Base-by-base conservation (phyloP, 2,329 filamentous ascomycete genomes). In the Alternaria novae-zelandiae region DNA sequence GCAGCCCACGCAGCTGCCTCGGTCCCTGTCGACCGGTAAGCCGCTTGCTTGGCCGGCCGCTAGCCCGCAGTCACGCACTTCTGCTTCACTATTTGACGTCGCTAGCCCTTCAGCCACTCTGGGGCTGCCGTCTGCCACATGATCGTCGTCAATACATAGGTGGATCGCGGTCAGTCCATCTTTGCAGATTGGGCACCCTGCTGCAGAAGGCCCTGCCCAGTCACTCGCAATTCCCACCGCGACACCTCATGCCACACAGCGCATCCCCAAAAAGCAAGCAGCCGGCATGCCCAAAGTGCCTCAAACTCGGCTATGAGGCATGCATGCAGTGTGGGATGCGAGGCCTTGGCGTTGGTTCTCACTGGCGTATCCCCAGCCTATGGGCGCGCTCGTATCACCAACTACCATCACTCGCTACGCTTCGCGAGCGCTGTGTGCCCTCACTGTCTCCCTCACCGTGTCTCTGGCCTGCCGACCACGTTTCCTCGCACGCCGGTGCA, bases 301-400 rank as follows among this genome's bases (percentile, higher is more conserved):
- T 55, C 62, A 50, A 53, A 56, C 68, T 73, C 71, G 70, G 54
- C 66, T 74, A 64, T 60, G 30, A 46, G 44, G 60, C 65, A 64
- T 70, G 70, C 69, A 70, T 71, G 64, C 61, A 66, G 58, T 57
- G 64, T 67, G 66, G 64, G 65, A 64, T 55, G 60, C 50, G 43
- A 41, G 32, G 50, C 21, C 73, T 75, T 75, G 71, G 74, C 72
- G 46, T 32, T 36, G 12, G 21, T 21, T 51, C 45, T 66, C 28
- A 75, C 66, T 73, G 71, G 70, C 67, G 58, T 51, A 25, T 36
- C 21, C 50, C 30, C 57, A 59, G 65, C 67, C 70, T 69, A 54
- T 56, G 61, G 20, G 59, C 67, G 66, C 65, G 47, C 70, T 61
- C 71, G 76, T 78, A 54, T 73, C 13, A 77, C 75, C 64, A 54